Percentiles rank a stretch among this genome's conserved stretches.
Evolutionary conservation across 116 monocot species (phyloP).

Genomic region (Dioscorea cayenensis): DNA sequence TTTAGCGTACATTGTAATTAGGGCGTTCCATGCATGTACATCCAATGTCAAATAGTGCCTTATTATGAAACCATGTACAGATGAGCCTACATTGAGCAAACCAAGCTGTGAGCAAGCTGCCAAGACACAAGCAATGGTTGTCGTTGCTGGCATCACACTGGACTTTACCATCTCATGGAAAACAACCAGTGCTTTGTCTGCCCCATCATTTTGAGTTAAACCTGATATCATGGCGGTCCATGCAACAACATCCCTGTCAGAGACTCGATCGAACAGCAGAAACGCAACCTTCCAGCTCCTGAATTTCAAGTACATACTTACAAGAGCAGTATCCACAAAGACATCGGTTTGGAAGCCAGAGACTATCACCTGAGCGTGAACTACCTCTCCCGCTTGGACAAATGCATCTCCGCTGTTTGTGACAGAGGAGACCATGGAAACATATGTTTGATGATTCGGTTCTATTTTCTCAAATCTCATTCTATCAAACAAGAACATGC

Average conservation of each 20-base stretch:
- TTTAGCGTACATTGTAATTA: conserved; percentile 59
- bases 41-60: conserved; percentile 28
- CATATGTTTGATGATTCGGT: conserved; percentile 47
- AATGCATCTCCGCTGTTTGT: conserved; percentile 7
- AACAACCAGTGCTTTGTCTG: conserved; percentile 37
- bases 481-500: conserved; percentile 20
- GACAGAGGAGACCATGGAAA: conserved; percentile 30
- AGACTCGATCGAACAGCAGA: conserved; percentile 27
- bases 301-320: conserved; percentile 48
- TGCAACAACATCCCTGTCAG: conserved; percentile 29
- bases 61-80: conserved; percentile 50
- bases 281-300: conserved; percentile 18
- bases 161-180: conserved; percentile 31
- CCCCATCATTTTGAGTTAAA: conserved; percentile 36
- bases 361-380: conserved; percentile 38
- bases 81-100: conserved; percentile 29
- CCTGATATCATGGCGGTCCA: conserved; percentile 72
- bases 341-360: conserved; percentile 39
- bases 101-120: conserved; percentile 46
- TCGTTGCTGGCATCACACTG: conserved; percentile 15
- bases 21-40: conserved; percentile 40
- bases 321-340: conserved; percentile 36
- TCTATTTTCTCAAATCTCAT: conserved; percentile 24
- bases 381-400: conserved; percentile 5
- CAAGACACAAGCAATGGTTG: conserved; percentile 41